Evolutionary conservation across 305 asterid species (phyloP).

Genomic region (Fraxinus baroniana): DNA sequence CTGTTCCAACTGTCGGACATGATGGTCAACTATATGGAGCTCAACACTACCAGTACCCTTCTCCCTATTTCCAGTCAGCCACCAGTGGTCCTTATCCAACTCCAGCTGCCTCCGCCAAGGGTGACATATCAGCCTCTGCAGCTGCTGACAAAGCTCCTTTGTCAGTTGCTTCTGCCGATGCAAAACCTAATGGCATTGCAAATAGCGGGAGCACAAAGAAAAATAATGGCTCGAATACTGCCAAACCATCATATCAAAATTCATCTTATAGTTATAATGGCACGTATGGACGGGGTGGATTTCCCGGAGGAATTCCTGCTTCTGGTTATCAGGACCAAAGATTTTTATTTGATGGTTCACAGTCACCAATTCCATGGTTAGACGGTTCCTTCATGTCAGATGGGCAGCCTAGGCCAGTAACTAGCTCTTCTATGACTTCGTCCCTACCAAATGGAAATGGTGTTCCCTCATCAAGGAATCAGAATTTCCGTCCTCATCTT

Average conservation of each 20-base stretch:
- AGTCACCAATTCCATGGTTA: slow-evolving; percentile 53
- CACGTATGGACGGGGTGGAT: slow-evolving; percentile 45
- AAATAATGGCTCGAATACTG: slow-evolving; percentile 30
- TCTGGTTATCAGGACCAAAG: slow-evolving; percentile 58
- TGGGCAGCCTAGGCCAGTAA: slow-evolving; percentile 39
- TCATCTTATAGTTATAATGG: slow-evolving; percentile 43
- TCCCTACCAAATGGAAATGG: slow-evolving; percentile 38
- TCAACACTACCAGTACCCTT: slow-evolving; percentile 73
- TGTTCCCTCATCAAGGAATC: slow-evolving; percentile 42
- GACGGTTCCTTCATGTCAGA: slow-evolving; percentile 48
- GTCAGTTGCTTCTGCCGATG: slow-evolving; percentile 46
- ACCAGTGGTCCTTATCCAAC: slow-evolving; percentile 36
- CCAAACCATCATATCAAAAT: slow-evolving; percentile 41
- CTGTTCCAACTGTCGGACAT: slow-evolving; percentile 59
- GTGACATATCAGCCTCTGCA: slow-evolving; percentile 46
- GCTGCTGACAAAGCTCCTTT: slow-evolving; percentile 51
- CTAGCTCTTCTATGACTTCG: slow-evolving; percentile 38
- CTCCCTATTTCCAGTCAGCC: slow-evolving; percentile 55
- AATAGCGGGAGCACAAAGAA: slow-evolving; percentile 44
- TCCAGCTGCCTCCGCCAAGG: slow-evolving; percentile 41
- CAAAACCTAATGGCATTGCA: slow-evolving; percentile 47
- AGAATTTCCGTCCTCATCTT: slow-evolving; percentile 42
- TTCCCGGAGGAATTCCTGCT: slow-evolving; percentile 43
- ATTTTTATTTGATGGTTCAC: slow-evolving; percentile 51
- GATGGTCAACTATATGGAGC: slow-evolving; percentile 74